Evolutionary conservation across 129 eudicot species (phyloP).

Genomic region (Mikania micrantha): DNA sequence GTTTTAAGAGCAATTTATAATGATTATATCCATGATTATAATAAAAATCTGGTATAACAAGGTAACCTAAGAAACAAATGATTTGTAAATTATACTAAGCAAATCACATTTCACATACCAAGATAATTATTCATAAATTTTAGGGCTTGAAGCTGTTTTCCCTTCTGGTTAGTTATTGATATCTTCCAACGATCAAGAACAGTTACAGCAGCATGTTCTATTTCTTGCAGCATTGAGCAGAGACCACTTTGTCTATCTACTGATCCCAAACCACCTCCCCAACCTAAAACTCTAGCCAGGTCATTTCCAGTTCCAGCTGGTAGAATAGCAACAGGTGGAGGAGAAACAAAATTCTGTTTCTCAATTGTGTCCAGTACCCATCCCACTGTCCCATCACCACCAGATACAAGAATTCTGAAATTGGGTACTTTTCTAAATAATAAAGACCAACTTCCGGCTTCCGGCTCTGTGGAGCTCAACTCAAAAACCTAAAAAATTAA

Average conservation of each 20-base stretch:
- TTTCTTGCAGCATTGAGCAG: slow-evolving; percentile 64
- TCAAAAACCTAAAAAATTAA: slow-evolving; percentile 51
- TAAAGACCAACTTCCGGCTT: slow-evolving; percentile 94
- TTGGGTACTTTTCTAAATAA: slow-evolving; percentile 70
- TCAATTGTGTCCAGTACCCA: slow-evolving; percentile 96
- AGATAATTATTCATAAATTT: slow-evolving; percentile 95
- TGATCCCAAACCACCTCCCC: slow-evolving; percentile 95
- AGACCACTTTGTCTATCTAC: slow-evolving; percentile 98
- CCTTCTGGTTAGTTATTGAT: slow-evolving; percentile 60
- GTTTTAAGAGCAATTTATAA: neutral
- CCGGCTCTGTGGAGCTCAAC: slow-evolving; percentile 70
- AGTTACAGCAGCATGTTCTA: slow-evolving; percentile 94
- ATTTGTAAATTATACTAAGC: neutral
- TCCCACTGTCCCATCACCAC: slow-evolving; percentile 99
- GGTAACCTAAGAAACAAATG: neutral
- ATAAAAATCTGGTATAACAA: neutral
- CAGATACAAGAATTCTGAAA: slow-evolving; percentile 88
- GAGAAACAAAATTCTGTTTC: slow-evolving; percentile 86
- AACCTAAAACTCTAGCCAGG: slow-evolving; percentile 85
- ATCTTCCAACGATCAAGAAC: slow-evolving; percentile 98
- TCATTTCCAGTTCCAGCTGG: slow-evolving; percentile 99
- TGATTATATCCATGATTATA: slow-evolving; percentile 1
- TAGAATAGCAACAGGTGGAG: slow-evolving; percentile 98
- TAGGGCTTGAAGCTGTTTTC: slow-evolving; percentile 56
- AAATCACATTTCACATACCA: slow-evolving; percentile 43